phyloP scores from a whole-genome alignment of 2,329 filamentous ascomycete species.

The Cylindrodendrum hubeiense region DNA sequence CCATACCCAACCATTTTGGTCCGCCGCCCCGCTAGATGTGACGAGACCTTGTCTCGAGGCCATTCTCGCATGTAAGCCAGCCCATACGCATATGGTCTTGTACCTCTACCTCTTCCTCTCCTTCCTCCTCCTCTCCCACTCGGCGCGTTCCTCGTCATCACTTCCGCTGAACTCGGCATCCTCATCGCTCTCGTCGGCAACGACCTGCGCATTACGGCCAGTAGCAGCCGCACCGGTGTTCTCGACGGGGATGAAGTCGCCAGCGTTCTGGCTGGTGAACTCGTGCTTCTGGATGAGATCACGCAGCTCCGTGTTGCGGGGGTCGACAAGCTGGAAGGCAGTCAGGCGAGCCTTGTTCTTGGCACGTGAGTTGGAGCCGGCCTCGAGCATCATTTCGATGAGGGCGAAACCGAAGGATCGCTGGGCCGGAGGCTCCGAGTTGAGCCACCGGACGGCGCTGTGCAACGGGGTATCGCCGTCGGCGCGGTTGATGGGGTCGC shows the following conservation, averaged over 20 bases:
- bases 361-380: slow-evolving; percentile 70
- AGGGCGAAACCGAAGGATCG: slow-evolving; percentile 74
- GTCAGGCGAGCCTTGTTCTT: slow-evolving; percentile 81
- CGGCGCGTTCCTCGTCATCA: slow-evolving; percentile 73
- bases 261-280: slow-evolving; percentile 70
- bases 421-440: slow-evolving; percentile 73
- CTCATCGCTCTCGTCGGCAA: slow-evolving; percentile 58
- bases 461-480: slow-evolving; percentile 86
- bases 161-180: slow-evolving; percentile 74
- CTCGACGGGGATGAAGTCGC: slow-evolving; percentile 65
- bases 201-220: slow-evolving; percentile 28
- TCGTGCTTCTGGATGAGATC: slow-evolving; percentile 78
- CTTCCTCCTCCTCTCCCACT: slow-evolving; percentile 68
- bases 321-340: slow-evolving; percentile 79
- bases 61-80: slow-evolving; percentile 25
- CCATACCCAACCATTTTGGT: slow-evolving; percentile 29
- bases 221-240: slow-evolving; percentile 25
- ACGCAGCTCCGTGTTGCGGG: slow-evolving; percentile 71
- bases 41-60: slow-evolving; percentile 24
- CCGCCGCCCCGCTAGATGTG: slow-evolving; percentile 21
- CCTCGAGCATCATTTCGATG: slow-evolving; percentile 85
- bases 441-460: slow-evolving; percentile 82
- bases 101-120: slow-evolving; percentile 47
- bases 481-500: slow-evolving; percentile 78
- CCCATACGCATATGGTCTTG: neutral